Percentiles rank a stretch among this genome's conserved stretches.
Evolutionary conservation across 805 yeast genomes (phyloP).

Genomic region (Hagleromyces aurorensis): DNA sequence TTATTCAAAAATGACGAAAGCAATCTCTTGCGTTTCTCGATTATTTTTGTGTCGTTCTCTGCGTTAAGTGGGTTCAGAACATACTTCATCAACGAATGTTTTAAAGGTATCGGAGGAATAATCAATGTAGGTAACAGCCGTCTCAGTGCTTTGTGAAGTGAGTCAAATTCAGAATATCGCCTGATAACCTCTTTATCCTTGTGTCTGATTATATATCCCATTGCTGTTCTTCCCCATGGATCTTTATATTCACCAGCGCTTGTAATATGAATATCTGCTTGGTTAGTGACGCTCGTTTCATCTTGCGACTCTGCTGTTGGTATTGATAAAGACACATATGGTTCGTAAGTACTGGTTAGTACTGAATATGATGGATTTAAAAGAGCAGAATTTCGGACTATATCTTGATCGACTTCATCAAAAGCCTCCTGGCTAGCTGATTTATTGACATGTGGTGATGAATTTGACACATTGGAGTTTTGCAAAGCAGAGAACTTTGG

Average conservation of each 20-base stretch:
- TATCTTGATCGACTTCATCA: too few species aligned
- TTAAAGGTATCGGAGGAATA: constrained; percentile 91
- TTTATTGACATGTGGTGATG: too few species aligned
- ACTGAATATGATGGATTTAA: too few species aligned
- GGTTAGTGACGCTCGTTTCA: constrained; percentile 2
- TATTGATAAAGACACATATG: constrained; percentile 24
- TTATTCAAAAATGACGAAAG: constrained; percentile 70
- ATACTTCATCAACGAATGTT: constrained; percentile 53
- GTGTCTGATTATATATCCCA: constrained; percentile 71
- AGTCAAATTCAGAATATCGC: constrained; percentile 88
- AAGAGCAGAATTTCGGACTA: too few species aligned
- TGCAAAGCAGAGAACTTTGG: too few species aligned
- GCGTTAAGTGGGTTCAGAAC: constrained; percentile 37
- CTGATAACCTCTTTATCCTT: constrained; percentile 60
- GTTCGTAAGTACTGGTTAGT: too few species aligned
- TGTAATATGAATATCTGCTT: constrained; percentile 38
- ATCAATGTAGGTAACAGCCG: constrained; percentile 72
- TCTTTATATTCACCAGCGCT: constrained; percentile 87
- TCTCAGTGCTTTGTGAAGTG: constrained; percentile 61
- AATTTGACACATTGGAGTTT: too few species aligned
- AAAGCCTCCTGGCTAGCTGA: too few species aligned
- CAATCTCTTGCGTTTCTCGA: constrained; percentile 67
- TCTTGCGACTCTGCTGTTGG: constrained; percentile 16
- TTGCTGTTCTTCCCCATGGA: constrained; percentile 65
- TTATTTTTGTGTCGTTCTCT: constrained; percentile 37